Percentiles rank a stretch among this genome's conserved stretches.
These are phyloP conservation scores for Phlebiopsis gigantea DNA, from an alignment of 768 basidiomycete species.

Conservation along the genomic window DNA sequence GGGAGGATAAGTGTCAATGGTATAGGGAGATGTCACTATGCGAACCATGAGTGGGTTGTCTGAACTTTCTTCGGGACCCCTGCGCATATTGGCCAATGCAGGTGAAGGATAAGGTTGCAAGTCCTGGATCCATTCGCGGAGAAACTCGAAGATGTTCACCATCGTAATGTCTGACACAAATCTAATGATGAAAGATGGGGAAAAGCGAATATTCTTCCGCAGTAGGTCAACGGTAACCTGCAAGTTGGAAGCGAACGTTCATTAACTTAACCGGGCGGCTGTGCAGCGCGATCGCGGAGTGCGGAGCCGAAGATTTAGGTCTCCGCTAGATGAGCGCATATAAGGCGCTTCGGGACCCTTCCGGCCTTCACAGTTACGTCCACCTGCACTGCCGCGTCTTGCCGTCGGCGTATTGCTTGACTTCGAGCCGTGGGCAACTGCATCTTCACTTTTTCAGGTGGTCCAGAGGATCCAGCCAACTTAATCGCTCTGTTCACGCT, in stretches of 20 bases:
- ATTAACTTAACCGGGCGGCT: background rate
- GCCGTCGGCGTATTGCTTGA: constrained; percentile 59
- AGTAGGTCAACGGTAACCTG: background rate
- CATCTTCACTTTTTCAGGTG: constrained; percentile 32
- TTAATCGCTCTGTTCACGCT: constrained; percentile 83
- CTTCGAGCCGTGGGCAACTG: constrained; percentile 39
- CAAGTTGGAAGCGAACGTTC: background rate
- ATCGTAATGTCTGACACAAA: background rate
- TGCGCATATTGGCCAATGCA: constrained; percentile 54
- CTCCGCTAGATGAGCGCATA: constrained; percentile 22
- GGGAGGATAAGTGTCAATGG: no score
- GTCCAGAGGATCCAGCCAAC: constrained; percentile 55
- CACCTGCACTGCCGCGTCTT: constrained; percentile 43
- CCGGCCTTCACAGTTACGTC: constrained; percentile 33
- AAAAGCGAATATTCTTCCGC: background rate
- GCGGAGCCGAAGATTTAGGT: constrained; percentile 18
- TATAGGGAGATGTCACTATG: background rate
- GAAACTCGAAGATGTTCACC: constrained; percentile 2
- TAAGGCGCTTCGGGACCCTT: constrained; percentile 7
- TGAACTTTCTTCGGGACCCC: constrained; percentile 43
- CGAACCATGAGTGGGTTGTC: constrained; percentile 68
- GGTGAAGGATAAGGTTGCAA: constrained; percentile 23
- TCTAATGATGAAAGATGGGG: background rate
- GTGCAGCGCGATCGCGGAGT: constrained; percentile 1
- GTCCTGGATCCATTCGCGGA: constrained; percentile 6